Evolutionary conservation across 2,329 filamentous ascomycete genomes (phyloP), one percentile per base, ranked within the genome.

Genomic region (Aspergillus sojae): DNA sequence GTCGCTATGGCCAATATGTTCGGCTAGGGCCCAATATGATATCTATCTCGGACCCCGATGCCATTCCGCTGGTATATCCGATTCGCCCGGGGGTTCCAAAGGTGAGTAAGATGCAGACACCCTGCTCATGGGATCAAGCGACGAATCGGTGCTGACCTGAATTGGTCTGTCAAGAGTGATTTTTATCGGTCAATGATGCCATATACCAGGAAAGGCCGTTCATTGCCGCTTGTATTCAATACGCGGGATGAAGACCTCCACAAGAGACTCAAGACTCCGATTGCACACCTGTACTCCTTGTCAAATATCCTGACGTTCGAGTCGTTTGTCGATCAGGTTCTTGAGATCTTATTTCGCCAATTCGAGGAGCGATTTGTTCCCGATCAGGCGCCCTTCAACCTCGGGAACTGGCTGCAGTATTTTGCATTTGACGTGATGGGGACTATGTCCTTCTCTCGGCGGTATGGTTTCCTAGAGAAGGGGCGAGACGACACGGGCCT

Each of bases 401-500:
- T 70, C 0, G 65, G 62, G 9, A 43, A 5, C 11, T 93, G 91
- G 91, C 79, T 94, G 62, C 91, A 94, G 71, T 93, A 88, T 73
- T 93, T 91, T 70, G 91, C 91, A 0, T 94, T 94, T 71, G 91
- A 94, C 71, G 91, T 93, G 16, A 92, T 93, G 64, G 90, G 90
- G 4, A 88, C 91, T 65, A 86, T 93, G 71, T 93, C 90, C 0
- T 93, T 91, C 78, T 88, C 87, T 74, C 91, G 91, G 74, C 83
- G 89, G 0, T 85, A 93, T 62, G 91, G 91, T 0, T 94, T 94
- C 67, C 79, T 94, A 2, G 90, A 94, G 75, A 84, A 86, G 72
- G 89, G 92, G 57, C 84, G 89, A 72, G 91, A 94, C 66, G 87
- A 94, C 14, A 89, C 92, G 65, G 89, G 89, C 0, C 92, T 93